Conservation (phyloP, 805 yeast species). For the Candida sithepensis region DNA sequence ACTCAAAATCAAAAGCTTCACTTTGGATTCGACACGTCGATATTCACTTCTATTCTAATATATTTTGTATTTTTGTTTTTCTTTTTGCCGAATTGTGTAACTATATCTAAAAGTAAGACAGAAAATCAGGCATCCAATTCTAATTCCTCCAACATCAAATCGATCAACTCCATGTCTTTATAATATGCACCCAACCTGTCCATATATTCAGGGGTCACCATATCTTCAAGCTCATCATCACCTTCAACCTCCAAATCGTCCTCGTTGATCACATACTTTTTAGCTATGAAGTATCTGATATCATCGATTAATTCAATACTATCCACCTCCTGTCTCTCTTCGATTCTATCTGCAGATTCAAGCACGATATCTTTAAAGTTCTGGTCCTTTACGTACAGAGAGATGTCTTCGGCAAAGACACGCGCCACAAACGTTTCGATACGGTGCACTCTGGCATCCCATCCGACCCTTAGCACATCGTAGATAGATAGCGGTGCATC, state of each 20-base stretch:
- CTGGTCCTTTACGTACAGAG: conserved; percentile 31
- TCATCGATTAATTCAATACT: conserved; percentile 79
- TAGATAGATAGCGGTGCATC: conserved; percentile 36
- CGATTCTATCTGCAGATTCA: conserved; percentile 47
- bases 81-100: no score
- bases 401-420: conserved; percentile 49
- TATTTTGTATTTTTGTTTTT: neutral
- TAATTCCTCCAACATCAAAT: conserved; percentile 35
- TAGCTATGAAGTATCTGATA: conserved; percentile 57
- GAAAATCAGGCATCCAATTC: conserved; percentile 42
- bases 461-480: conserved; percentile 59
- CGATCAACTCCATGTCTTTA: conserved; percentile 38
- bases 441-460: conserved; percentile 64
- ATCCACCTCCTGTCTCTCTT: conserved; percentile 66
- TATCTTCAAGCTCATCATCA: conserved; percentile 11
- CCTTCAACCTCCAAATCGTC: conserved; percentile 17
- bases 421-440: conserved; percentile 63
- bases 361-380: conserved; percentile 34
- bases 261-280: conserved; percentile 31
- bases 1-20: neutral
- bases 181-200: conserved; percentile 27
- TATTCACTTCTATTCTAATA: neutral
- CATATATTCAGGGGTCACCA: conserved; percentile 11
- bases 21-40: neutral
- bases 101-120: no score